Evolutionary conservation across 257 asterid genomes (phyloP), one percentile per base, ranked within the genome.

Genomic region (Apocynum venetum): DNA sequence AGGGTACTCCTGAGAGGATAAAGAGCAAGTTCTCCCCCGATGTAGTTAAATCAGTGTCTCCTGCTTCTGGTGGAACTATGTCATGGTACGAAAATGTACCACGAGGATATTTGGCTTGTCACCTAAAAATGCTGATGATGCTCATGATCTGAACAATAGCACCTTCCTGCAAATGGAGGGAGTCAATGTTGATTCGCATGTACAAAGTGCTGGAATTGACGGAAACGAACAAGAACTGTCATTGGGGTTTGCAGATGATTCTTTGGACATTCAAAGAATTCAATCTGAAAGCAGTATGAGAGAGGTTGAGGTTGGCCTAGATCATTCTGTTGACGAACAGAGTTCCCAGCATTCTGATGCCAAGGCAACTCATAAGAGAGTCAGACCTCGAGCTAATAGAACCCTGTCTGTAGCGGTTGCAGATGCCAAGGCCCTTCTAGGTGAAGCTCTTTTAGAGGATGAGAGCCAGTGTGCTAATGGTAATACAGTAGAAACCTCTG

Each of bases 71-170:
- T 81, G 96, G 90, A 84, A 85, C 96, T 75, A 82, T 93, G 14
- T 92, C 98, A 78, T 96, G 98, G 98, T 84, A 60, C 90, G 91
- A 47, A 96, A 89, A 78, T 96, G 98, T 79, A 93, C 98, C 47
- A 82, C 98, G 20, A 95, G 83, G 84, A 87, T 96, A 73, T 88
- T 93, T 68, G 89, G 83, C 74, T 82, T 92, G 52, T 96, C 99
- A 31, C 96, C 99, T 14, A 93, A 88, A 88, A 89, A 82, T 53
- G 85, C 76, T 70, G 88, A 85, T 80, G 74, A 76, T 78, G 85
- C 86, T 53, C 83, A 78, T 68, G 87, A 79, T 80, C 83, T 78
- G 70, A 73, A 72, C 31, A 89, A 76, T 69, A 81, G 75, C 25
- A 40, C 83, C 2, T 71, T 90, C 71, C 80, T 55, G 74, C 76